These are phyloP conservation scores for Torulaspora pretoriensis DNA, from an alignment of 1,139 yeast species.

Conservation along the genomic window DNA sequence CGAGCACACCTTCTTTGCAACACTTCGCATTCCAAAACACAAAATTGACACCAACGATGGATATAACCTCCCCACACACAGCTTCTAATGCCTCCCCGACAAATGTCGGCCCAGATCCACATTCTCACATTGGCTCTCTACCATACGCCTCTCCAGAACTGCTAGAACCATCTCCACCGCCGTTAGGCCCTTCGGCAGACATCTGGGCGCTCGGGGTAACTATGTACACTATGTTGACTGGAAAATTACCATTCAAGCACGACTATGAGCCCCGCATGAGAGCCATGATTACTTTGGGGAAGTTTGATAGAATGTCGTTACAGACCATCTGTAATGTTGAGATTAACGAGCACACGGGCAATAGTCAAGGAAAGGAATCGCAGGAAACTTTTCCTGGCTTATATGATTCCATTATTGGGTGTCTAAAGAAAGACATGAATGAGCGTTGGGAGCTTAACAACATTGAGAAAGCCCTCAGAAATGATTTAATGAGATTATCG, in stretches of 20 bases:
- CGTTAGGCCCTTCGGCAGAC: slow-evolving; percentile 65
- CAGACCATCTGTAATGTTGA: slow-evolving; percentile 31
- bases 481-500: slow-evolving; percentile 3
- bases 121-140: slow-evolving; percentile 69
- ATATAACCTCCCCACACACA: slow-evolving; percentile 12
- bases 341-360: slow-evolving; percentile 1
- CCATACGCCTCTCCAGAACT: slow-evolving; percentile 93
- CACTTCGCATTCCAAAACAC: slow-evolving; percentile 8
- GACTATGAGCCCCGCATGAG: slow-evolving; percentile 74
- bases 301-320: slow-evolving; percentile 49
- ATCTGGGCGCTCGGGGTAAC: slow-evolving; percentile 89
- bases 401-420: slow-evolving; percentile 48
- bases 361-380: slow-evolving; percentile 7
- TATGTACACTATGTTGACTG: slow-evolving; percentile 66
- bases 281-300: slow-evolving; percentile 66
- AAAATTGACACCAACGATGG: slow-evolving; percentile 14
- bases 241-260: slow-evolving; percentile 78
- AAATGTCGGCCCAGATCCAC: slow-evolving; percentile 17
- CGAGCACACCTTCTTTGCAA: slow-evolving; percentile 11
- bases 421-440: slow-evolving; percentile 50
- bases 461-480: slow-evolving; percentile 21
- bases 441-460: slow-evolving; percentile 49
- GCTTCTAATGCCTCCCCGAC: slow-evolving; percentile 4
- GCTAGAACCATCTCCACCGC: slow-evolving; percentile 60
- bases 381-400: slow-evolving; percentile 33